These are phyloP conservation scores for Fusarium illudens DNA, from an alignment of 2,329 filamentous ascomycete genomes.

Conservation along the genomic window DNA sequence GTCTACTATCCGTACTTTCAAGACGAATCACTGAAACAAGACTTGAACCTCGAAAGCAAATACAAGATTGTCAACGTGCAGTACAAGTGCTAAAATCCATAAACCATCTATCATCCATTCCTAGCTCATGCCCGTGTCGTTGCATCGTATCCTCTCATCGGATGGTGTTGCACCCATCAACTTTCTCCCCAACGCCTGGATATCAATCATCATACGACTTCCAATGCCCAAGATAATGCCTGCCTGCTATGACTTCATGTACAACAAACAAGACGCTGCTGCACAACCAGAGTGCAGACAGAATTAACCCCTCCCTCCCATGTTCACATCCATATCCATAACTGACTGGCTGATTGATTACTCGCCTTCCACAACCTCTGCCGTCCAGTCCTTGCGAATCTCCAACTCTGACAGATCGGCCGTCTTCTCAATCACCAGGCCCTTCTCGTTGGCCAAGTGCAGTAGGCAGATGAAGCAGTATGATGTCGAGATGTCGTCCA, in stretches of 20 bases:
- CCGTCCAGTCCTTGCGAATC: constrained; percentile 69
- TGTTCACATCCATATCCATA: not conserved
- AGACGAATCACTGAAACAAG: no score
- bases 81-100: not conserved
- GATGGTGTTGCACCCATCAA: constrained; percentile 14
- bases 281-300: not conserved
- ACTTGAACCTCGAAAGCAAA: no score
- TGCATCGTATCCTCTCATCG: constrained; percentile 28
- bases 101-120: not conserved
- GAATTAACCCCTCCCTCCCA: not conserved
- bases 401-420: constrained; percentile 66
- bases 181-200: constrained; percentile 33
- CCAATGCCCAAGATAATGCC: constrained; percentile 5
- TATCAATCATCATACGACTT: constrained; percentile 32
- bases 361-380: constrained; percentile 60
- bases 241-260: constrained; percentile 1
- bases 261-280: constrained; percentile 9
- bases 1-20: no score
- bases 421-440: constrained; percentile 76
- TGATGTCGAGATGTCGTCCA: constrained; percentile 94
- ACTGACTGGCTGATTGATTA: constrained; percentile 20
- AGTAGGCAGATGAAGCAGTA: constrained; percentile 93
- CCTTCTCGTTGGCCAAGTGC: constrained; percentile 93
- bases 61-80: no score
- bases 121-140: constrained; percentile 10